phyloP scores from a whole-genome alignment of 306 rosid species.

The Prunus salicina region DNA sequence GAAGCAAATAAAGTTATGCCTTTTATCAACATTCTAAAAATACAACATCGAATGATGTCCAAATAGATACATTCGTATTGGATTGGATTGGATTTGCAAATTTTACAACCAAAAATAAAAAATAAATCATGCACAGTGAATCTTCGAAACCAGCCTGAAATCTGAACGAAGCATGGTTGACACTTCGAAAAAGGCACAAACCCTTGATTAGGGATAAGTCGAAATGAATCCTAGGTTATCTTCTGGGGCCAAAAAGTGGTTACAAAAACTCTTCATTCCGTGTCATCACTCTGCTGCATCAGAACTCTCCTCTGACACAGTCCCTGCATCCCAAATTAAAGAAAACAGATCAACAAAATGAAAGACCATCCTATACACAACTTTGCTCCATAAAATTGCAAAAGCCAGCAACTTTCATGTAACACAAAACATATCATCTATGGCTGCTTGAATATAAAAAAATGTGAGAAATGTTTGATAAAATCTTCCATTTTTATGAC shows the following conservation, averaged over 20 bases:
- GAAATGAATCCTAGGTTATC: slow-evolving; percentile 11
- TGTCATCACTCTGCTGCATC: slow-evolving; percentile 34
- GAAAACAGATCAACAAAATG: not conserved
- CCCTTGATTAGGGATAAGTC: slow-evolving; percentile 15
- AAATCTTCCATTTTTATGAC: not conserved
- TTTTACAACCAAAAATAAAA: slow-evolving; percentile 28
- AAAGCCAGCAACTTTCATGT: not conserved
- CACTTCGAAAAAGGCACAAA: slow-evolving; percentile 15
- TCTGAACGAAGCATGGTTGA: slow-evolving; percentile 17
- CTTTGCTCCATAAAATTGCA: no score
- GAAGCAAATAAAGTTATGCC: not conserved
- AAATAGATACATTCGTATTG: slow-evolving; percentile 37
- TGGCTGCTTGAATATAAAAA: not conserved
- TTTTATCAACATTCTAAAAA: not conserved
- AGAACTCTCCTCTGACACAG: slow-evolving; percentile 35
- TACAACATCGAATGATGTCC: slow-evolving; percentile 12
- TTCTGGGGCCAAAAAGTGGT: slow-evolving; percentile 17
- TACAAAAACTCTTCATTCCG: not conserved
- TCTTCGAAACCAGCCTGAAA: slow-evolving; percentile 29
- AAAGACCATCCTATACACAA: not conserved
- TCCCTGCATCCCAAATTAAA: slow-evolving; percentile 45
- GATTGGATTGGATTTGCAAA: slow-evolving; percentile 17
- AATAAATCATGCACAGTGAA: slow-evolving; percentile 18
- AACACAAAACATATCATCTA: not conserved
- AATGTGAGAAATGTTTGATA: not conserved